Conservation (phyloP, 129 eudicot genomes). For the Kitagawia praeruptora region DNA sequence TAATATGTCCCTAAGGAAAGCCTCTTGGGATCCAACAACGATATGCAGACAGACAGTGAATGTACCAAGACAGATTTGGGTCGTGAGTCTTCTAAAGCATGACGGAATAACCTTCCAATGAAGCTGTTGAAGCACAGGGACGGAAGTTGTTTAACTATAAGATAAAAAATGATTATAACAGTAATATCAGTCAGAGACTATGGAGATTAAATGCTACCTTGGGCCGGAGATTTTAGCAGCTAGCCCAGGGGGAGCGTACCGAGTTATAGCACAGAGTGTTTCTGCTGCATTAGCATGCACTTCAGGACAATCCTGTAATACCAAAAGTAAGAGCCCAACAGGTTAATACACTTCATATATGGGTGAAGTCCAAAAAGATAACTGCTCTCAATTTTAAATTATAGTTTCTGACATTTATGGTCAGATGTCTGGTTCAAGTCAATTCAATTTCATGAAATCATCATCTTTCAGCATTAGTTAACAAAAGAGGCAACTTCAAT, state of each 20-base stretch:
- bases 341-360: not conserved
- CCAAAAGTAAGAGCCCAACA: not conserved
- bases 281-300: constrained; percentile 99
- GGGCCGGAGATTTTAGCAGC: constrained; percentile 91
- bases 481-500: not conserved
- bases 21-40: constrained; percentile 88
- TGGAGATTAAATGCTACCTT: constrained; percentile 37
- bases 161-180: not conserved
- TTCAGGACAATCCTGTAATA: constrained; percentile 82
- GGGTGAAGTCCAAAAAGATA: not conserved
- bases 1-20: constrained; percentile 58
- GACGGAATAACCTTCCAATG: constrained; percentile 66
- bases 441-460: not conserved
- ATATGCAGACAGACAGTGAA: constrained; percentile 74
- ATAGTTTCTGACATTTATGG: not conserved
- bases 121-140: constrained; percentile 43
- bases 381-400: not conserved
- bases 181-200: constrained; percentile 1
- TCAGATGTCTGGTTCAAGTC: not conserved
- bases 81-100: constrained; percentile 76
- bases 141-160: constrained; percentile 2
- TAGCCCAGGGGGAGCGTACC: constrained; percentile 85
- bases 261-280: constrained; percentile 75
- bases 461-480: not conserved
- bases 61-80: constrained; percentile 87